phyloP scores from a whole-genome alignment of 208 protist genomes.

The Blastocrithidia nonstop region DNA sequence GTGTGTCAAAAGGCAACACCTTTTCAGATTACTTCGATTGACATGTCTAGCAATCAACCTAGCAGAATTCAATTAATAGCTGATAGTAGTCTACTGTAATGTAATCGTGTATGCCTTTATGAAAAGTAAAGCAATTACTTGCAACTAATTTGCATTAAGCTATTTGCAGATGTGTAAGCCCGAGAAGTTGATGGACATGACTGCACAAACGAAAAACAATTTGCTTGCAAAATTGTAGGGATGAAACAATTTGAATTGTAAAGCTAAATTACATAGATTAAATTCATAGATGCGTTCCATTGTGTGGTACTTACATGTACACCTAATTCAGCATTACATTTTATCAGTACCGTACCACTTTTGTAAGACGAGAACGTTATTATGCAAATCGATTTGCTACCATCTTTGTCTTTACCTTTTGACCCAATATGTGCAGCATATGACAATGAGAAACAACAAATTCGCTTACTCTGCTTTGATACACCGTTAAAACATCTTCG shows the following conservation, averaged over 20 bases:
- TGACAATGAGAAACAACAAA: not conserved
- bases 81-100: too few relatives aligned
- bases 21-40: too few relatives aligned
- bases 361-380: not conserved
- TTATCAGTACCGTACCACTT: not conserved
- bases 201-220: not conserved
- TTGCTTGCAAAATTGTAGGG: not conserved
- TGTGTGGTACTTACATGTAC: not conserved
- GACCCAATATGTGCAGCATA: not conserved
- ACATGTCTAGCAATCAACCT: too few relatives aligned
- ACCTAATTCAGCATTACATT: conserved; percentile 1
- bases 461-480: not conserved
- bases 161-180: not conserved
- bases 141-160: not conserved
- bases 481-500: not conserved
- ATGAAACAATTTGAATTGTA: not conserved
- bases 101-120: not conserved
- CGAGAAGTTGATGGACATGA: not conserved
- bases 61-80: too few relatives aligned
- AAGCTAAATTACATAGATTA: not conserved
- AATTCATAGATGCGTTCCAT: not conserved
- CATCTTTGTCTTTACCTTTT: conserved; percentile 1
- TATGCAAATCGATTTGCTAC: conserved; percentile 1
- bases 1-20: too few relatives aligned
- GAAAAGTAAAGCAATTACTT: conserved; percentile 1